Evolutionary conservation across 2,329 filamentous ascomycete species (phyloP).

Genomic region (Immersiporthe knoxdaviesiana): DNA sequence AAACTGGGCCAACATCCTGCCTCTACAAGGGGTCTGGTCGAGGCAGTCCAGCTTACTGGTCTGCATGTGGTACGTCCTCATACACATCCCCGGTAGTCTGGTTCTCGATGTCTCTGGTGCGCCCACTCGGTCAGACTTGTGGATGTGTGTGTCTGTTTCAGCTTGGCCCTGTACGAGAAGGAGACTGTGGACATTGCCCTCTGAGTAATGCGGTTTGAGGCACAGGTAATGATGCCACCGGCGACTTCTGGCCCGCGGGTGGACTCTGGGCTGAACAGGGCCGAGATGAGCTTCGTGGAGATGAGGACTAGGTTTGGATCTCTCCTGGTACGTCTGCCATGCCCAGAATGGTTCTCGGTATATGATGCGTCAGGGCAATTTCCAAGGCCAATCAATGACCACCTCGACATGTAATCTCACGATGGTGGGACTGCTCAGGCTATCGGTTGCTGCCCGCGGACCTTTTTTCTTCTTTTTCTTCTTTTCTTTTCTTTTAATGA

Average conservation of each 20-base stretch:
- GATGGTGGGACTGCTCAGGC: slow-evolving; percentile 26
- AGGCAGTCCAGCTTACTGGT: slow-evolving; percentile 13
- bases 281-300: slow-evolving; percentile 10
- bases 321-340: background rate
- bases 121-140: slow-evolving; percentile 16
- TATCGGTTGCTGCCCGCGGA: slow-evolving; percentile 12
- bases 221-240: background rate
- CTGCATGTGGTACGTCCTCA: slow-evolving; percentile 15
- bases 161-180: background rate
- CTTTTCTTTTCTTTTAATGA: slow-evolving; percentile 12
- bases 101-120: slow-evolving; percentile 11
- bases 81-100: slow-evolving; percentile 15
- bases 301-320: slow-evolving; percentile 2
- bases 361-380: slow-evolving; percentile 23
- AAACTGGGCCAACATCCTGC: slow-evolving; percentile 14
- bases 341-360: slow-evolving; percentile 24
- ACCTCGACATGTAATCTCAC: slow-evolving; percentile 28
- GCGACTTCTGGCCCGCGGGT: background rate
- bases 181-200: slow-evolving; percentile 4
- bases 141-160: slow-evolving; percentile 22
- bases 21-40: background rate
- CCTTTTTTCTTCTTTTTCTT: background rate
- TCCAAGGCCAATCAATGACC: slow-evolving; percentile 27
- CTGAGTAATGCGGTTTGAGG: background rate
- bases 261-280: background rate